These are phyloP conservation scores for Globisporangium alternatum DNA, from an alignment of 352 stramenopile species.

Conservation along the genomic window DNA sequence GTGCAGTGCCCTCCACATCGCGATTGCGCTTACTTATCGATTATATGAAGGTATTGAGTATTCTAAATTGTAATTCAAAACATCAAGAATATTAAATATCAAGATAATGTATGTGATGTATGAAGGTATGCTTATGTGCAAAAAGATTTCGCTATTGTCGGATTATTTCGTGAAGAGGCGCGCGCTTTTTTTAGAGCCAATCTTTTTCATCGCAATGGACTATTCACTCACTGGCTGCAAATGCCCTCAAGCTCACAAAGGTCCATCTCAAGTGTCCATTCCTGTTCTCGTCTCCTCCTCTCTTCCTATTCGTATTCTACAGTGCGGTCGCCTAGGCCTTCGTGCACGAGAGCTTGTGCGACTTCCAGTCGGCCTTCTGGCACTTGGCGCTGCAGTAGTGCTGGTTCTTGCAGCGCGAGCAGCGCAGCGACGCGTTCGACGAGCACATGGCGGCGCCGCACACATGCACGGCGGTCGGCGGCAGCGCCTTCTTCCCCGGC, in stretches of 20 bases:
- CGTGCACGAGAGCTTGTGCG: constrained; percentile 70
- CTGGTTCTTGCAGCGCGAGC: constrained; percentile 78
- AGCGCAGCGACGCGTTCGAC: constrained; percentile 66
- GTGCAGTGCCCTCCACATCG: not conserved
- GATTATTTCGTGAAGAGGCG: not conserved
- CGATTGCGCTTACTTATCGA: not conserved
- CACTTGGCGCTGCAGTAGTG: constrained; percentile 85
- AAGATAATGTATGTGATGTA: not conserved
- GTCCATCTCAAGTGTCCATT: not conserved
- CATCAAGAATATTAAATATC: not conserved
- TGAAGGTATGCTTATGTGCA: not conserved
- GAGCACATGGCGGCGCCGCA: constrained; percentile 71
- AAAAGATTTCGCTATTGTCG: not conserved
- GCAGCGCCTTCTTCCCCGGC: constrained; percentile 24
- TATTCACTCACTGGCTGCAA: not conserved
- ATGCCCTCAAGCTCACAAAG: not conserved
- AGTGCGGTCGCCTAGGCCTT: constrained; percentile 10
- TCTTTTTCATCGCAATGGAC: not conserved
- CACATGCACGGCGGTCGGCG: constrained; percentile 37
- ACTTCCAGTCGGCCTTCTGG: constrained; percentile 83
- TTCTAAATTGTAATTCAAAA: not conserved
- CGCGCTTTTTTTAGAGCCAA: not conserved
- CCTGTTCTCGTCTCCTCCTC: not conserved
- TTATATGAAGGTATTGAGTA: not conserved
- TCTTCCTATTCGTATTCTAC: constrained; percentile 4